A percentile compares a stretch with the other conserved stretches of the same genome.
phyloP scores from a whole-genome alignment of 208 protist genomes.

The Phytomonas serpens region DNA sequence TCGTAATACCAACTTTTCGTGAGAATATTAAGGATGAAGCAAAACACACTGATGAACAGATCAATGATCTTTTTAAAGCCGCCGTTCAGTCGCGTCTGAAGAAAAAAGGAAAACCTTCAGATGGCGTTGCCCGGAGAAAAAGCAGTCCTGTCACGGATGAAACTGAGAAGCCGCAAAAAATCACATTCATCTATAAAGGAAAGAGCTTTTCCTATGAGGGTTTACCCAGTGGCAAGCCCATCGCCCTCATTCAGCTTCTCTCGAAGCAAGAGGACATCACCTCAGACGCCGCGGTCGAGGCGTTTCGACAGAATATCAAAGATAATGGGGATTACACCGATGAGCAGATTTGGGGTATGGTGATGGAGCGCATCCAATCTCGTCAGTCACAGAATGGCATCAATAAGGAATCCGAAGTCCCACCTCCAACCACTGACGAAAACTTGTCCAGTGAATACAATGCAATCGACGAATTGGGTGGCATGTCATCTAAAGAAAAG shows the following conservation, averaged over 20 bases:
- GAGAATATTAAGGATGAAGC: slow-evolving; percentile 57
- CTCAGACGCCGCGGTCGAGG: slow-evolving; percentile 37
- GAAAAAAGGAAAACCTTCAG: slow-evolving; percentile 22
- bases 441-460: slow-evolving; percentile 7
- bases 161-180: slow-evolving; percentile 45
- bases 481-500: slow-evolving; percentile 56
- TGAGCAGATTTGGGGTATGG: slow-evolving; percentile 46
- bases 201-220: slow-evolving; percentile 71
- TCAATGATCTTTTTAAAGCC: slow-evolving; percentile 31
- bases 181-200: slow-evolving; percentile 52
- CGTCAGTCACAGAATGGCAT: slow-evolving; percentile 10
- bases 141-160: slow-evolving; percentile 14
- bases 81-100: slow-evolving; percentile 38
- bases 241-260: slow-evolving; percentile 65
- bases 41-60: slow-evolving; percentile 41
- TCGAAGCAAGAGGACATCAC: slow-evolving; percentile 52
- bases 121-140: background rate
- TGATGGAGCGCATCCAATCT: slow-evolving; percentile 25
- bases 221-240: slow-evolving; percentile 47
- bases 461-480: slow-evolving; percentile 35
- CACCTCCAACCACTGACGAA: background rate
- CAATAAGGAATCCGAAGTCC: background rate
- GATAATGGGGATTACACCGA: slow-evolving; percentile 30
- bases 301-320: slow-evolving; percentile 54
- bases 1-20: slow-evolving; percentile 42